These are phyloP conservation scores for Amphichorda felina DNA, from an alignment of 2,329 filamentous ascomycete genomes.

Conservation along the genomic window DNA sequence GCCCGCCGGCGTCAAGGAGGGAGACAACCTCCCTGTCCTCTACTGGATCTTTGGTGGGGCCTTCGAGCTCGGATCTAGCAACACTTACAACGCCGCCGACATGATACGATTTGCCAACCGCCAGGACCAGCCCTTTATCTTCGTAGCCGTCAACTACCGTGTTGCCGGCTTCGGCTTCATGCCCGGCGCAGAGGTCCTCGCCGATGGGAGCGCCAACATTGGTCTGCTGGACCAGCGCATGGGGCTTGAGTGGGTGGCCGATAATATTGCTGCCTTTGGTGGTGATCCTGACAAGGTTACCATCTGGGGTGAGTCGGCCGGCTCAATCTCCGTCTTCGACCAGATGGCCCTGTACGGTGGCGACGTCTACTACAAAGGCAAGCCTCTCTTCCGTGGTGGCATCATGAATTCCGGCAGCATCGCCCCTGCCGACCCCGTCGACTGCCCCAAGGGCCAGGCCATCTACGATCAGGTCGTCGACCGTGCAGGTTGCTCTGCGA, in stretches of 20 bases:
- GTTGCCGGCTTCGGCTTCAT: constrained; percentile 65
- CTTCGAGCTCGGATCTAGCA: constrained; percentile 41
- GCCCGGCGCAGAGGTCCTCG: constrained; percentile 53
- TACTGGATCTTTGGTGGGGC: constrained; percentile 64
- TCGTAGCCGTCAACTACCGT: constrained; percentile 69
- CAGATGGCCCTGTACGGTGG: constrained; percentile 68
- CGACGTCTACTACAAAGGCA: constrained; percentile 62
- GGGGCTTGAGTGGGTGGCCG: constrained; percentile 63
- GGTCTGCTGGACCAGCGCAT: constrained; percentile 63
- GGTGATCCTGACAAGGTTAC: constrained; percentile 71
- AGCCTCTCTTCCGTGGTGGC: constrained; percentile 60
- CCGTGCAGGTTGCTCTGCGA: constrained; percentile 47
- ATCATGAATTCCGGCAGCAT: constrained; percentile 69
- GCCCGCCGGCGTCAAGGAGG: constrained; percentile 40
- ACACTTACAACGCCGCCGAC: constrained; percentile 38
- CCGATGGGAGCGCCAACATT: constrained; percentile 57
- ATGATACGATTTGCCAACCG: constrained; percentile 32
- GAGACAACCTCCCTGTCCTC: constrained; percentile 50
- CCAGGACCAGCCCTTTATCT: constrained; percentile 47
- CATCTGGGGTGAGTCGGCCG: constrained; percentile 66
- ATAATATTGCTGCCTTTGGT: constrained; percentile 67
- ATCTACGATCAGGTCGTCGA: constrained; percentile 51
- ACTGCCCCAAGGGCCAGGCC: constrained; percentile 52
- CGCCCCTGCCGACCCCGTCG: constrained; percentile 49
- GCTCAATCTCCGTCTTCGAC: constrained; percentile 61